Evolutionary conservation across 306 rosid genomes (phyloP).

Genomic region (Dalbergia oliveri): DNA sequence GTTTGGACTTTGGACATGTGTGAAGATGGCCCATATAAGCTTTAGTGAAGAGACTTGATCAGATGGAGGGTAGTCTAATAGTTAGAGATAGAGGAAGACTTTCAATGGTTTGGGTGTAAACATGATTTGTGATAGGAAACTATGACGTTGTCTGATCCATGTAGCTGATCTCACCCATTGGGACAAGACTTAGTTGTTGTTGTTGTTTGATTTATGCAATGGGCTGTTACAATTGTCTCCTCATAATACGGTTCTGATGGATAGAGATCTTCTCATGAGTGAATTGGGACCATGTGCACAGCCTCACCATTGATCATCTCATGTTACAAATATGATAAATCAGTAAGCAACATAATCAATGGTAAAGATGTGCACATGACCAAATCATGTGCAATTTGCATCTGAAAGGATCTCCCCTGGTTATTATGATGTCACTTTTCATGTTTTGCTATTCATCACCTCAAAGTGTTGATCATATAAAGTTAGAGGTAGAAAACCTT

Average conservation of each 20-base stretch:
- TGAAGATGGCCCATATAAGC: not conserved
- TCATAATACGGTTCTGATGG: not conserved
- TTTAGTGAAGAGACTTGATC: not conserved
- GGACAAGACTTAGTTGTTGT: not conserved
- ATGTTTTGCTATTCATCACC: not conserved
- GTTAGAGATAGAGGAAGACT: not conserved
- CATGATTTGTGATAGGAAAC: not conserved
- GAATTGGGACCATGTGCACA: not conserved
- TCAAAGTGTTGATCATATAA: not conserved
- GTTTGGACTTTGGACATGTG: not conserved
- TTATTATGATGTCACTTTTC: conserved; percentile 9
- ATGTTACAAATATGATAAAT: not conserved
- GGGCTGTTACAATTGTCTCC: not conserved
- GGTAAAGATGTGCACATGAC: not conserved
- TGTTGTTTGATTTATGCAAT: not conserved
- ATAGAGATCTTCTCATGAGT: not conserved
- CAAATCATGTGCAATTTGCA: not conserved
- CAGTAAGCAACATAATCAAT: not conserved
- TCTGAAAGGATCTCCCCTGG: not conserved
- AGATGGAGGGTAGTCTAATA: not conserved
- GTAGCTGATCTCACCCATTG: not conserved
- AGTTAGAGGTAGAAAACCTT: not conserved
- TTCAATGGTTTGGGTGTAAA: not conserved
- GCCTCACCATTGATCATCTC: not conserved
- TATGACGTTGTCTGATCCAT: no score